Base-by-base conservation (phyloP, 2,329 filamentous ascomycete genomes). In the Pyricularia sp. region DNA sequence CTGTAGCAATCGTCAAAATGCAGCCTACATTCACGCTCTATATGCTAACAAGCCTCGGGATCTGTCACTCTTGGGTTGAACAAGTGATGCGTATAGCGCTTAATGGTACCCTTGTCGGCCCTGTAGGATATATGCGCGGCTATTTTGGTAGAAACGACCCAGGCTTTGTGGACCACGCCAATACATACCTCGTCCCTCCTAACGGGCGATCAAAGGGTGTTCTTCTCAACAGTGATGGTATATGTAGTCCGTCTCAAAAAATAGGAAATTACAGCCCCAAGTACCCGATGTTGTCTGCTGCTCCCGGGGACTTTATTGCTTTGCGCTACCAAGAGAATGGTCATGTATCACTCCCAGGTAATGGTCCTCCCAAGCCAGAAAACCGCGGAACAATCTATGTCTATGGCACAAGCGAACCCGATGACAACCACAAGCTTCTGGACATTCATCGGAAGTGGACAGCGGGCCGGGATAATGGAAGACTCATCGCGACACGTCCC, bases 391-490 rank as follows among this genome's bases (percentile, higher is more conserved):
- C 87, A n/a, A 82, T 93, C 69, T 93, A 86, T 77, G 83, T 94
- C 70, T 94, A 93, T 76, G 91, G 88, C 68, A 93, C 91, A 0
- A 81, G 81, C 1, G 84, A 83, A 68, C 66, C 66, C 20, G 26
- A 20, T 20, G 75, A 79, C 67, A 72, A 79, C 66, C 84, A 86
- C 72, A 81, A 77, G 64, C 77, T 84, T 68, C 78, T 79, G 50
- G 88, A 93, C 75, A 90, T 97, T 36, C 88, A 97, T 72, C 83
- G 90, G 67, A 77, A 82, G 36, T 98, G 95, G 95, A 97, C 88
- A 65, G 93, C 94, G 25, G 94, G 94, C 28, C 89, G 97, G 76
- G 84, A 86, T 65, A 88, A 90, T 58, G 95, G 95, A 42, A 82
- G 83, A 63, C 88, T 98, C 14, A 81, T 98, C 50, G 88, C 90